Percentiles rank a stretch among this genome's conserved stretches.
Evolutionary conservation across 1,139 yeast genomes (phyloP).

Genomic region (Saccharomycopsis hybrid): DNA sequence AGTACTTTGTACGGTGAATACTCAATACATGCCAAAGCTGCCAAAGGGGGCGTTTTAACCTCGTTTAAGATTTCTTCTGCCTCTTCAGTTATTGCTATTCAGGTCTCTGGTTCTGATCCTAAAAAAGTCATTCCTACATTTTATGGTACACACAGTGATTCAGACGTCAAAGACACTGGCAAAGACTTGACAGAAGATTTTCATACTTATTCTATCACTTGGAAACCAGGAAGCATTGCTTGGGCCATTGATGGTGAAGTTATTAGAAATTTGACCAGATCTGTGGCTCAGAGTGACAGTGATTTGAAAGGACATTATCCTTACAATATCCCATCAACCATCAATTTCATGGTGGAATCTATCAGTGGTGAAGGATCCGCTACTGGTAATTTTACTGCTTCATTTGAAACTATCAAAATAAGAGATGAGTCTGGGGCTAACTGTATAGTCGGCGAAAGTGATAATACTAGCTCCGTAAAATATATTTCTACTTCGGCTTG

Average conservation of each 20-base stretch:
- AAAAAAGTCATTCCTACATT: constrained; percentile 5
- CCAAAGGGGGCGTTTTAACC: constrained; percentile 6
- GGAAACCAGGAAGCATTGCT: constrained; percentile 34
- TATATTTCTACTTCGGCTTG: constrained; percentile 4
- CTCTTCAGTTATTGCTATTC: constrained; percentile 10
- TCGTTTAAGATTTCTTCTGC: constrained; percentile 20
- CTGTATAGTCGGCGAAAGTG: constrained; percentile 7
- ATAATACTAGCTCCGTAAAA: not conserved
- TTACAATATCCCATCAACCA: constrained; percentile 9
- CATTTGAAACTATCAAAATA: not conserved
- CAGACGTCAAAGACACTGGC: constrained; percentile 26
- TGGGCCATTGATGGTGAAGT: constrained; percentile 38
- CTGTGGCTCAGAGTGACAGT: constrained; percentile 3
- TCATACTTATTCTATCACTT: constrained; percentile 39
- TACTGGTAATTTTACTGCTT: not conserved
- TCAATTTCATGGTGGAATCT: constrained; percentile 18
- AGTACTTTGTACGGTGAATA: constrained; percentile 13
- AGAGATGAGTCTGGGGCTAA: constrained; percentile 11
- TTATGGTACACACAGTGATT: constrained; percentile 3
- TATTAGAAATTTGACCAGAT: constrained; percentile 31
- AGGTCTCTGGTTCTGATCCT: constrained; percentile 5
- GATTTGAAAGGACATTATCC: constrained; percentile 7
- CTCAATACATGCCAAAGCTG: constrained; percentile 10
- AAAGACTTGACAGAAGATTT: constrained; percentile 38
- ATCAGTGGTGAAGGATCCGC: not conserved